Conservation (phyloP, 441 rosid genomes). For the Pelargonium australe region DNA sequence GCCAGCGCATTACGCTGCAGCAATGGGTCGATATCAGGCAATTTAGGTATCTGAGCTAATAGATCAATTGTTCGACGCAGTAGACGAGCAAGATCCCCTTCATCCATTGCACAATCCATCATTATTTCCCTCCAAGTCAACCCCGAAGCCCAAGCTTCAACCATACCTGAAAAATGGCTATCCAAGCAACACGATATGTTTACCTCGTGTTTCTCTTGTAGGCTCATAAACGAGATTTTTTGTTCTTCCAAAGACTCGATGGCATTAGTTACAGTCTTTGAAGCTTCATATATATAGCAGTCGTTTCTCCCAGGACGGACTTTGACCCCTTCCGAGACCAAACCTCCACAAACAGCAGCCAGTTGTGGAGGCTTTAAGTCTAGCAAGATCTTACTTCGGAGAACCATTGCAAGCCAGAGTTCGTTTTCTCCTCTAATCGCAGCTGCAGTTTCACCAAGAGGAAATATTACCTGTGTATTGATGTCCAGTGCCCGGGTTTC, state of each 20-base stretch:
- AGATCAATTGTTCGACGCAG: conserved; percentile 72
- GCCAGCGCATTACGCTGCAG: conserved; percentile 57
- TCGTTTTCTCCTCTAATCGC: conserved; percentile 91
- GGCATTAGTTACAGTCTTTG: conserved; percentile 46
- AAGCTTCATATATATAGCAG: conserved; percentile 65
- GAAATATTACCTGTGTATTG: conserved; percentile 64
- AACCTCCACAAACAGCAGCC: conserved; percentile 71
- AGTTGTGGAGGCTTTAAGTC: conserved; percentile 79
- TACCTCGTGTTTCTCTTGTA: conserved; percentile 77
- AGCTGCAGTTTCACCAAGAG: conserved; percentile 92
- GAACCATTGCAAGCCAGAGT: conserved; percentile 91
- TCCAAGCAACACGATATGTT: conserved; percentile 64
- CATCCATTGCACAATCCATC: conserved; percentile 97
- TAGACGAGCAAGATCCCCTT: conserved; percentile 89
- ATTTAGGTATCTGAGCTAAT: conserved; percentile 84
- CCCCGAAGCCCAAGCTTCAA: conserved; percentile 97
- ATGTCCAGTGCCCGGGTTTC: conserved; percentile 73
- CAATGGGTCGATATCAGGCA: conserved; percentile 65
- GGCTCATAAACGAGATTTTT: conserved; percentile 45
- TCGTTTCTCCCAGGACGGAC: conserved; percentile 68
- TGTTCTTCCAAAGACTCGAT: conserved; percentile 60
- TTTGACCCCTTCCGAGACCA: conserved; percentile 87
- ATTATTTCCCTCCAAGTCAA: conserved; percentile 87
- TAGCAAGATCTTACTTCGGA: conserved; percentile 55
- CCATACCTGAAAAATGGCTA: conserved; percentile 86